Evolutionary conservation across 2,329 filamentous ascomycete species (phyloP).

Genomic region (Calonectria pteridis): DNA sequence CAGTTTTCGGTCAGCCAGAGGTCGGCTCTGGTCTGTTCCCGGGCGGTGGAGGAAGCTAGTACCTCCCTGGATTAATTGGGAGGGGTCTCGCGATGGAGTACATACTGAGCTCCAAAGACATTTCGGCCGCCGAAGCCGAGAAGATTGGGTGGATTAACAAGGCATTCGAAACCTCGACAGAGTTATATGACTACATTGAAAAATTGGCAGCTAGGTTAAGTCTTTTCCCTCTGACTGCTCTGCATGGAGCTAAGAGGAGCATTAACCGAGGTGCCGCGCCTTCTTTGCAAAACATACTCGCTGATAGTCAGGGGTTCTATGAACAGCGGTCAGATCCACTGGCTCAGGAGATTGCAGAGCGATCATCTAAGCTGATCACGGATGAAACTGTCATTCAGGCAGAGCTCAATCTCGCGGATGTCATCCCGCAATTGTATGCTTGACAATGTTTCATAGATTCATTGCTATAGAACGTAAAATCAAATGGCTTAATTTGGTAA

Average conservation of each 20-base stretch:
- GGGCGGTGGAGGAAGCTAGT: conserved; percentile 1
- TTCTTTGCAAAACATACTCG: neutral
- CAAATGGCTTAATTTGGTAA: too few species aligned
- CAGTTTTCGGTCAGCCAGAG: conserved; percentile 7
- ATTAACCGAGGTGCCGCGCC: neutral
- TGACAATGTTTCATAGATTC: too few species aligned
- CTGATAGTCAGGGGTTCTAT: neutral
- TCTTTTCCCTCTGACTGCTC: neutral
- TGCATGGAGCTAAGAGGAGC: neutral
- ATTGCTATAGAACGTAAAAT: too few species aligned
- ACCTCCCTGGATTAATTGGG: neutral
- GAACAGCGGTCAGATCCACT: neutral
- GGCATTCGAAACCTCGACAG: neutral
- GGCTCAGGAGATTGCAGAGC: neutral
- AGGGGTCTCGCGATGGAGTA: conserved; percentile 8
- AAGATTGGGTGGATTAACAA: conserved; percentile 14
- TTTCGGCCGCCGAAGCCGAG: neutral
- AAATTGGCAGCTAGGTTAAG: neutral
- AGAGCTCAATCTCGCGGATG: neutral
- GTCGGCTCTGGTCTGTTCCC: neutral
- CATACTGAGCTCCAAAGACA: neutral
- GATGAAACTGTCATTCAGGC: neutral
- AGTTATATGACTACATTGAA: neutral
- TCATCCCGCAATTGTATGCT: neutral
- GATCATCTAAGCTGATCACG: neutral